Base-by-base conservation (phyloP, 768 basidiomycete genomes). In the Gelatoporia subvermispora region DNA sequence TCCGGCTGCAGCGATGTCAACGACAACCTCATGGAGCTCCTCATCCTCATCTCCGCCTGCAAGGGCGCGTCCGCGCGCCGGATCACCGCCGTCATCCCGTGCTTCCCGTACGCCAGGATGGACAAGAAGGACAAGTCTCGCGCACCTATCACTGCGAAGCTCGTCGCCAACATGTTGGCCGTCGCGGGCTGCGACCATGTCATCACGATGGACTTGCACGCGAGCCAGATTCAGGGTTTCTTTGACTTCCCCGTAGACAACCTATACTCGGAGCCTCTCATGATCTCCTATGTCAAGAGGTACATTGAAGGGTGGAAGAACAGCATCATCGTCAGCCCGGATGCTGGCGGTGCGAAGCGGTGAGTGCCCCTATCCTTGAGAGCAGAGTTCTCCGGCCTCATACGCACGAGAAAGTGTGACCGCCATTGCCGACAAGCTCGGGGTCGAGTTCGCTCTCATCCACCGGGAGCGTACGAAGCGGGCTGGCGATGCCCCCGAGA, bases 181-280 rank as follows among this genome's bases (percentile, higher is more conserved):
- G 90, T 96, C 41, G 94, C 96, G 8, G 95, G 95, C 20, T 96
- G 93, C 64, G 95, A 98, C 69, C 95, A 98, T 63, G 87, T 99
- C 61, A 97, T 99, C 58, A 97, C 95, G n/a, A 95, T 98, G 88
- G 94, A 98, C 66, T 72, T 98, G 43, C 95, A 97, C 62, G 94
- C 95, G 36, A 88, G 88, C 60, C 95, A 98, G 72, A 98, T 97
- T 51, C 95, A 98, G 64, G 95, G 95, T 7, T 98, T 98, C 75
- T 98, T 98, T 66, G 93, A 97, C 66, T 92, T 98, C 56, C 95
- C 95, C 8, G 94, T 96, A 22, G 95, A 98, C 72, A 98, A 98
- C 66, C 75, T 98, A 39, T 98, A 87, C 72, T 93, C 91, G 34
- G 95, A 99, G 65, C 93, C 96, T 2, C 74, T 94, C 51, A 95